These are phyloP conservation scores for Phytophthora syringae DNA, from an alignment of 352 stramenopile species.

Conservation along the genomic window DNA sequence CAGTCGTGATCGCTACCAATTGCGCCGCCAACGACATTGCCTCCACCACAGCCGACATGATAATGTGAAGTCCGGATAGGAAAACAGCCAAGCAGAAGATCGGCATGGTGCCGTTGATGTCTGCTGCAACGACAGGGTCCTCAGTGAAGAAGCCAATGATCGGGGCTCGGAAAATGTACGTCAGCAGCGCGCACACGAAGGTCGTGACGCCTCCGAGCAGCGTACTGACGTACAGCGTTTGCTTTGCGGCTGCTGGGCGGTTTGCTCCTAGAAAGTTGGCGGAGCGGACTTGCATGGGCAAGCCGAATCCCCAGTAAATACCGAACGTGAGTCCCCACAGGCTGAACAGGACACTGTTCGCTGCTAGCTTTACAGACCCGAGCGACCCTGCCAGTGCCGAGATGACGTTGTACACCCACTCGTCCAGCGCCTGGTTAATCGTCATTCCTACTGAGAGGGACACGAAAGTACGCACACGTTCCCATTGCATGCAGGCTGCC, in stretches of 20 bases:
- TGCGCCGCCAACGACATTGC: slow-evolving; percentile 81
- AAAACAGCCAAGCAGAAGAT: slow-evolving; percentile 82
- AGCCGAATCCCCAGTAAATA: slow-evolving; percentile 85
- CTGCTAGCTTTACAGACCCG: slow-evolving; percentile 65
- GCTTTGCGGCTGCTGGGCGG: slow-evolving; percentile 60
- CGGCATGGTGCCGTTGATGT: slow-evolving; percentile 66
- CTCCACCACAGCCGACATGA: slow-evolving; percentile 80
- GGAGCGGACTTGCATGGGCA: slow-evolving; percentile 76
- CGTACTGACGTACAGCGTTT: slow-evolving; percentile 72
- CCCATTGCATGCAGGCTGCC: slow-evolving; percentile 64
- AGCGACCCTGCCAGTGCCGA: slow-evolving; percentile 71
- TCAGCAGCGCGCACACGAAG: slow-evolving; percentile 54
- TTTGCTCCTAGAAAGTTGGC: slow-evolving; percentile 84
- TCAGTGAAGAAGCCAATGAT: slow-evolving; percentile 78
- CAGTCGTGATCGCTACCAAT: slow-evolving; percentile 69
- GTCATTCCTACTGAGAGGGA: slow-evolving; percentile 80
- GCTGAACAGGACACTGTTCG: slow-evolving; percentile 86
- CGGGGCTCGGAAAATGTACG: slow-evolving; percentile 59
- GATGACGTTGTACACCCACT: slow-evolving; percentile 84
- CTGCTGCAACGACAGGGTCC: slow-evolving; percentile 55
- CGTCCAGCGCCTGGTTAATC: slow-evolving; percentile 77
- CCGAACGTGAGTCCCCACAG: slow-evolving; percentile 85
- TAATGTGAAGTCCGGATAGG: slow-evolving; percentile 78
- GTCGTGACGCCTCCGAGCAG: slow-evolving; percentile 64
- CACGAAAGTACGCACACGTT: slow-evolving; percentile 70